Base-by-base conservation (phyloP, 2,329 filamentous ascomycete species). In the Monosporascus sp. region DNA sequence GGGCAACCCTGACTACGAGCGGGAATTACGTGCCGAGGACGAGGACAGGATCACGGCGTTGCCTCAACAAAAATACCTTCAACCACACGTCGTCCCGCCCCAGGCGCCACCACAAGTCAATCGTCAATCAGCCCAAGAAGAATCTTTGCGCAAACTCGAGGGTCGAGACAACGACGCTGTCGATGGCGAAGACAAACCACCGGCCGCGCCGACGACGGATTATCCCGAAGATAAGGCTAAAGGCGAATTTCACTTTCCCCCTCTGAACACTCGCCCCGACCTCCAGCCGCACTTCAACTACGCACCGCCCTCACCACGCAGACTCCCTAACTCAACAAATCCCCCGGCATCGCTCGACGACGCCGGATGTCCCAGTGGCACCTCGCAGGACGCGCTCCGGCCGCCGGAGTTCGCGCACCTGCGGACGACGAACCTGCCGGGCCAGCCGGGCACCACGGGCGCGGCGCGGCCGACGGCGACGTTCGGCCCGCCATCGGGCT, bases 21-120 rank as follows among this genome's bases (percentile, higher is more conserved):
- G 85, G 51, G 86, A 93, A 67, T 79, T 96, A 4, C 84, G 89
- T 35, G 83, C 81, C 28, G 91, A 96, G 68, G 86, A 94, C 60
- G 86, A 96, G 70, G 92, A 96, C 66, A 84, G 82, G 51, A 87
- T 96, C 63, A 89, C 89, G 6, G 89, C 90, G 1, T 81, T 96
- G 7, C 91, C 91, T 2, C 84, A 82, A 52, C 79, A 80, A 58
- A 84, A 84, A 53, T 82, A 86, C 63, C 74, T 87, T 11, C 82
- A 85, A 58, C 78, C 79, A 20, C 79, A 81, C 60, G 68, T 70
- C 53, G 68, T 63, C 53, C 71, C 71, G 5, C 68, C 69, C 2
- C 70, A 71, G 22, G 67, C 65, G 2, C 65, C 66, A 6, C 65
- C 65, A 1, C 66, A 67, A 2, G 58, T 64, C 7, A 68, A 66